Evolutionary conservation across 2,329 filamentous ascomycete genomes (phyloP).

Genomic region (Myriosclerotinia duriaeana): DNA sequence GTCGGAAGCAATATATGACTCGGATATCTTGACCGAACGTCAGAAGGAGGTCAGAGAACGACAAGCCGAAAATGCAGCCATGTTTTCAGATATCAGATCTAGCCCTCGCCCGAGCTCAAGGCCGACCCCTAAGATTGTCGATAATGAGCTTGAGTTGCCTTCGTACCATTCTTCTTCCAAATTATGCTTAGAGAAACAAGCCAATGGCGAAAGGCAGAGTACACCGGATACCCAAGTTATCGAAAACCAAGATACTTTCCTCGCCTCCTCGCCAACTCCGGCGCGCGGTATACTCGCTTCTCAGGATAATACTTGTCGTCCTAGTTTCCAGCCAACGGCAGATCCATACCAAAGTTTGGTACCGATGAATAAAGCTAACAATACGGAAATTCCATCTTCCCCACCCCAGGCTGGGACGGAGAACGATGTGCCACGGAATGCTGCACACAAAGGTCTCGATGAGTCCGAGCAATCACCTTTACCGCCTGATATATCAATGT

Average conservation of each 20-base stretch:
- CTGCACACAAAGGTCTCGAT: not conserved
- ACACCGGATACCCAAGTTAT: slow-evolving; percentile 33
- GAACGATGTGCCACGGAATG: not conserved
- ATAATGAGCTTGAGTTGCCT: slow-evolving; percentile 35
- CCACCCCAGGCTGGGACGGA: slow-evolving; percentile 28
- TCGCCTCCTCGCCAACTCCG: slow-evolving; percentile 60
- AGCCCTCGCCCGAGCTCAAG: slow-evolving; percentile 44
- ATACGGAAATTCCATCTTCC: slow-evolving; percentile 46
- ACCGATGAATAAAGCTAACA: not conserved
- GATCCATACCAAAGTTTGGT: not conserved
- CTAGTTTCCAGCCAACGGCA: slow-evolving; percentile 53
- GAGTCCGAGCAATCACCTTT: not conserved
- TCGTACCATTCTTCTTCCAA: slow-evolving; percentile 32
- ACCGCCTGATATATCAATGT: not conserved
- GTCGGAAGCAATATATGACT: slow-evolving; percentile 54
- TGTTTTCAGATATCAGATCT: slow-evolving; percentile 68
- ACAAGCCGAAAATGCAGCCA: slow-evolving; percentile 56
- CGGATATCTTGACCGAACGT: slow-evolving; percentile 73
- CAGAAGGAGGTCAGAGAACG: slow-evolving; percentile 76
- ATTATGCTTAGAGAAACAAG: slow-evolving; percentile 23
- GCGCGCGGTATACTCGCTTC: slow-evolving; percentile 50
- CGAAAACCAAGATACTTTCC: slow-evolving; percentile 39
- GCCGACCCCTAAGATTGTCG: slow-evolving; percentile 29
- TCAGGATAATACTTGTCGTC: slow-evolving; percentile 52
- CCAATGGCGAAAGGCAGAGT: slow-evolving; percentile 28